Base-by-base conservation (phyloP, 164 flowering plant genomes). In the Magnolia changhungtana region DNA sequence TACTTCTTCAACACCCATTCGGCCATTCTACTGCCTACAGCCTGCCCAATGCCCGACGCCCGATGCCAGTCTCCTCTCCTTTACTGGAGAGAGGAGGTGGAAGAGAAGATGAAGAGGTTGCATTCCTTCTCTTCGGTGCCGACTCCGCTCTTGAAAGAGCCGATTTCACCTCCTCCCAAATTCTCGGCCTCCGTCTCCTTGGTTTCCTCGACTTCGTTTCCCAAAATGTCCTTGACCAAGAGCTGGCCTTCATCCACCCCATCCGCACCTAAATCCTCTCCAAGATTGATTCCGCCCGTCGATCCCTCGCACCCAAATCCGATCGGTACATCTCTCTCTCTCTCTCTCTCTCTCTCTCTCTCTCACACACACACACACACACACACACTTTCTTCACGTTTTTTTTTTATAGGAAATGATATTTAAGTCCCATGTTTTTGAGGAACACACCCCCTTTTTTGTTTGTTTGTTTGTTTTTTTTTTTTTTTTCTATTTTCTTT, bases 191-290 rank as follows among this genome's bases (percentile, higher is more conserved):
- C 74, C 91, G 89, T 1, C 93, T 94, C 73, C 83, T 96, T 73
- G 99, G 98, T 31, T 96, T 96, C 85, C 96, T 96, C 79, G 91
- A 96, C 72, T 96, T 97, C 3, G 89, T 74, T 6, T 80, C 87
- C 69, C 83, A 27, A 8, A 81, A 84, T 68, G 84, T 89, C 21
- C 75, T 79, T 19, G 97, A 94, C 24, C 87, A 85, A 19, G 98
- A 96, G 24, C 87, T 84, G 65, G 85, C 90, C 21, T 89, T 87
- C 82, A 80, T 88, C 23, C 84, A 77, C 0, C 91, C 97, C 23
- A 91, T 94, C 27, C 92, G 91, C 31, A 84, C 83, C 5, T 90
- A 94, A 20, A 93, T 87, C 24, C 24, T 73, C 24, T 80, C 89
- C 49, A 90, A 84, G 80, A 70, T 94, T 70, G 82, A 84, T 29